phyloP scores from a whole-genome alignment of 1,139 yeast genomes.

The Candida sojae region DNA sequence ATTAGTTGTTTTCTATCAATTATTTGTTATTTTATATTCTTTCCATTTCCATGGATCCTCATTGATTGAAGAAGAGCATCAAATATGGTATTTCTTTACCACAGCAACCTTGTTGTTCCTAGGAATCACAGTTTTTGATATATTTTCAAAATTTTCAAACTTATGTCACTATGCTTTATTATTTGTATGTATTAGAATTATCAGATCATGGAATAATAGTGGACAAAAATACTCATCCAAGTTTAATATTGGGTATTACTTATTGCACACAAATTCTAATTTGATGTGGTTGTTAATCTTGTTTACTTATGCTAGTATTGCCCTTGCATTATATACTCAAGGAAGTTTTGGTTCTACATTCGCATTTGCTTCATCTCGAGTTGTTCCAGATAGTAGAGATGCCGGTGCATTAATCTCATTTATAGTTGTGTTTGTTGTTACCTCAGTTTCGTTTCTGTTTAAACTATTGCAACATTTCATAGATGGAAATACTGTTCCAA shows the following conservation, averaged over 20 bases:
- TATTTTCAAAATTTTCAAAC: slow-evolving; percentile 6
- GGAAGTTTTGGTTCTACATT: slow-evolving; percentile 22
- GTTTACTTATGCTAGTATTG: slow-evolving; percentile 35
- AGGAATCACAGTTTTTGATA: slow-evolving; percentile 14
- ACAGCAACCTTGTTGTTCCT: slow-evolving; percentile 26
- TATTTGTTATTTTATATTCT: slow-evolving; percentile 48
- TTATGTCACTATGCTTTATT: slow-evolving; percentile 25
- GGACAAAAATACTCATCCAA: slow-evolving; percentile 75
- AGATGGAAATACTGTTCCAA: slow-evolving; percentile 56
- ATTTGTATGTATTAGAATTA: slow-evolving; percentile 50
- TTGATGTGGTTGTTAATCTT: slow-evolving; percentile 53
- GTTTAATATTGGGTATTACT: slow-evolving; percentile 46
- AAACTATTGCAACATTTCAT: slow-evolving; percentile 57
- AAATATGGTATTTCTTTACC: slow-evolving; percentile 87
- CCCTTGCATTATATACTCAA: slow-evolving; percentile 27
- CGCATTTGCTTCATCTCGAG: slow-evolving; percentile 1
- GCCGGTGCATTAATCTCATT: slow-evolving; percentile 35
- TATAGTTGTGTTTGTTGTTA: slow-evolving; percentile 38
- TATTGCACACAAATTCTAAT: slow-evolving; percentile 31
- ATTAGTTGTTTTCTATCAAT: slow-evolving; percentile 24
- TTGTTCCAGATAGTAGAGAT: slow-evolving; percentile 16
- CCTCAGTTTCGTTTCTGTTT: slow-evolving; percentile 50
- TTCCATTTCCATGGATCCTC: slow-evolving; percentile 83
- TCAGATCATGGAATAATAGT: slow-evolving; percentile 87
- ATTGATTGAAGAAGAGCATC: slow-evolving; percentile 95